Evolutionary conservation across 371 early-diverging fungal species (phyloP), one percentile per base, ranked within the genome.

Genomic region (Cladochytrium tenue): DNA sequence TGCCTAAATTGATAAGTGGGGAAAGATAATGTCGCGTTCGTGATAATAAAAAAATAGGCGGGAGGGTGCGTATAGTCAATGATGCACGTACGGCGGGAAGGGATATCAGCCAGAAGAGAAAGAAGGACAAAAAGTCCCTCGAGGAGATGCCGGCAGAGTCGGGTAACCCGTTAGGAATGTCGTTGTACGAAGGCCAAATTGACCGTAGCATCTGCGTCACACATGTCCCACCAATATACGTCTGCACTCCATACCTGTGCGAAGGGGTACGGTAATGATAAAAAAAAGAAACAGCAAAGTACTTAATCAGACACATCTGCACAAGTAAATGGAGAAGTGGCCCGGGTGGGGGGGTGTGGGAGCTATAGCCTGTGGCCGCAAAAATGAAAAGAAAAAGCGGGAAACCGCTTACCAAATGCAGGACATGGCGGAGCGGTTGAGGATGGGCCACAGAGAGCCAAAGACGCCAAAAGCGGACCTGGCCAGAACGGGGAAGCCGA

Each of bases 331-430:
- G n/a, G n/a, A n/a, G n/a, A n/a, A n/a, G n/a, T n/a, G n/a, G n/a
- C n/a, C n/a, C n/a, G n/a, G n/a, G n/a, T n/a, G n/a, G n/a, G n/a
- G n/a, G n/a, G n/a, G n/a, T n/a, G n/a, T n/a, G n/a, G n/a, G n/a
- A n/a, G n/a, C n/a, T n/a, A n/a, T n/a, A n/a, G n/a, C n/a, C n/a
- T n/a, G n/a, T n/a, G n/a, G n/a, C n/a, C n/a, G n/a, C n/a, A n/a
- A n/a, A n/a, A n/a, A n/a, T n/a, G n/a, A n/a, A n/a, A n/a, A n/a
- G n/a, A n/a, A n/a, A n/a, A n/a, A n/a, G n/a, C n/a, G n/a, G n/a
- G n/a, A n/a, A n/a, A n/a, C n/a, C n/a, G n/a, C n/a, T n/a, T 67
- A 56, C 69, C 69, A 68, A 1, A 68, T 68, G 28, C 52, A 56
- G 0, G 69, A 51, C 67, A 68, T 68, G 32, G 58, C 59, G n/a